Evolutionary conservation across 257 asterid genomes (phyloP).

Genomic region (Nemophila menziesii): DNA sequence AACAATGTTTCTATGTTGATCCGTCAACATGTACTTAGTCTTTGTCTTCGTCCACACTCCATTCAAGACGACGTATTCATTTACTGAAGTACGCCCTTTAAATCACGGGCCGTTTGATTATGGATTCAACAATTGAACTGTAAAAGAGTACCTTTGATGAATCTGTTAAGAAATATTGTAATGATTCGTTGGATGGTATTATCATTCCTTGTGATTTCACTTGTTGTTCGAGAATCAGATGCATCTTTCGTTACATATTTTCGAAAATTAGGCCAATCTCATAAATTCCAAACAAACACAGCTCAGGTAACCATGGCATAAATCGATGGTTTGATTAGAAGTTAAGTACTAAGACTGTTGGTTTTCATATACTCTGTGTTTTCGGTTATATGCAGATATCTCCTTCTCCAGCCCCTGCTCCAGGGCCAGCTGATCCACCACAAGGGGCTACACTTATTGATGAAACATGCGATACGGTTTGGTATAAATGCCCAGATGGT

Average conservation of each 20-base stretch:
- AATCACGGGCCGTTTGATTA: not conserved
- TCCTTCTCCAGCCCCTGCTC: conserved; percentile 21
- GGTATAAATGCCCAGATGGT: conserved; percentile 29
- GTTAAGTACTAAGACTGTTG: not conserved
- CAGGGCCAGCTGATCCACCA: conserved; percentile 8
- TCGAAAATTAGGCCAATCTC: conserved; percentile 9
- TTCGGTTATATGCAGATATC: conserved; percentile 10
- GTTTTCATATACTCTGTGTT: not conserved
- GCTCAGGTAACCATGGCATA: conserved; percentile 11
- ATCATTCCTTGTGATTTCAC: conserved; percentile 5
- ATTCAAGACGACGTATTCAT: not conserved
- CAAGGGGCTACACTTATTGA: not conserved
- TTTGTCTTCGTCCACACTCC: conserved; percentile 4
- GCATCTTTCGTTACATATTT: conserved; percentile 10
- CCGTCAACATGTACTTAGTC: conserved; percentile 23
- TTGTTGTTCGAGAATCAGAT: conserved; percentile 14
- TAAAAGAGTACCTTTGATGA: not conserved
- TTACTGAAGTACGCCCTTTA: not conserved
- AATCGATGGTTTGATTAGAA: not conserved
- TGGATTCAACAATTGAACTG: not conserved
- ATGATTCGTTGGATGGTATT: conserved; percentile 6
- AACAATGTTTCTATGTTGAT: conserved; percentile 11
- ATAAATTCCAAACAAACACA: conserved; percentile 1
- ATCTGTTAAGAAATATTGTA: not conserved
- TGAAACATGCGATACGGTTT: conserved; percentile 20